A percentile compares a stretch with the other conserved stretches of the same genome.
Evolutionary conservation across 2,329 filamentous ascomycete genomes (phyloP).

Genomic region (Colletotrichum sp.): DNA sequence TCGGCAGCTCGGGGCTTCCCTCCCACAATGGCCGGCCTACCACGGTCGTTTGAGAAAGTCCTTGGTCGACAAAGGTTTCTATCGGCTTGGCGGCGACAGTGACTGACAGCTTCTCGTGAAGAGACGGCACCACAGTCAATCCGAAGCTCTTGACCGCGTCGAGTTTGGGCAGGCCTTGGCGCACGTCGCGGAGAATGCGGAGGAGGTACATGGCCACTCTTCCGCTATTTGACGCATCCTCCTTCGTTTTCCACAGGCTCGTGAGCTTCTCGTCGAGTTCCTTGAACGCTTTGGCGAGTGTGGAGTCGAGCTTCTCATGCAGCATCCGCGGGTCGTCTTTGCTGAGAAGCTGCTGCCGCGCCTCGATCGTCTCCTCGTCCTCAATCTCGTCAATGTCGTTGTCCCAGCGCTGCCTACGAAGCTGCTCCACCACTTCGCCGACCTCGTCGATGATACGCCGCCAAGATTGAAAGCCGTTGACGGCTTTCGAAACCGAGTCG

Average conservation of each 20-base stretch:
- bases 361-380: slow-evolving; percentile 73
- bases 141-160: slow-evolving; percentile 61
- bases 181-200: slow-evolving; percentile 76
- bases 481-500: slow-evolving; percentile 65
- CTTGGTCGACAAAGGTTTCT: slow-evolving; percentile 47
- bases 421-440: slow-evolving; percentile 64
- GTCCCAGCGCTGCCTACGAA: slow-evolving; percentile 76
- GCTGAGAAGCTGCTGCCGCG: slow-evolving; percentile 70
- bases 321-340: slow-evolving; percentile 73
- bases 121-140: slow-evolving; percentile 61
- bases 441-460: slow-evolving; percentile 73
- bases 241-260: slow-evolving; percentile 52
- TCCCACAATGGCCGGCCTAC: slow-evolving; percentile 79
- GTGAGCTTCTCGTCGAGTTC: slow-evolving; percentile 62
- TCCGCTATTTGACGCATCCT: slow-evolving; percentile 53
- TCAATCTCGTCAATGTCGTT: slow-evolving; percentile 77
- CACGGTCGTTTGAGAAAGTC: slow-evolving; percentile 52
- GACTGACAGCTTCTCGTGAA: slow-evolving; percentile 67
- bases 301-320: slow-evolving; percentile 61
- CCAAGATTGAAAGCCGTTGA: slow-evolving; percentile 75
- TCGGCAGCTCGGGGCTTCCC: slow-evolving; percentile 72
- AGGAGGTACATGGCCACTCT: slow-evolving; percentile 70
- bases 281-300: slow-evolving; percentile 61
- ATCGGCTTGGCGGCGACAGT: slow-evolving; percentile 57
- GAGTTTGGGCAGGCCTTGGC: slow-evolving; percentile 65